phyloP scores from a whole-genome alignment of 2,329 filamentous ascomycete species.

The Atkinsonella hypoxylon region DNA sequence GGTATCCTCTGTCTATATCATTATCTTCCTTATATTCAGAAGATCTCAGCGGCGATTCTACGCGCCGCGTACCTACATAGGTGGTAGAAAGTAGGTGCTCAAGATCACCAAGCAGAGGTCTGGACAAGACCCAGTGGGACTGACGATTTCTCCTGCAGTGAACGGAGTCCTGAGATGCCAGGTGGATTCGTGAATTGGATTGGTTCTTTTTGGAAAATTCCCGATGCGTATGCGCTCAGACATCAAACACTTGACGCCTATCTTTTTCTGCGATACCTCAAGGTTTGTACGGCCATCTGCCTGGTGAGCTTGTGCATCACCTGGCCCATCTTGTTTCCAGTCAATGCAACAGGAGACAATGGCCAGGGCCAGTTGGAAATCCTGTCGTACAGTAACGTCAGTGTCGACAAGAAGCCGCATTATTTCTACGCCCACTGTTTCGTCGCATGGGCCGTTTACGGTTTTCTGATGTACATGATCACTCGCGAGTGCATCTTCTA shows the following conservation, averaged over 20 bases:
- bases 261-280: constrained; percentile 76
- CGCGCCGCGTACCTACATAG: constrained; percentile 39
- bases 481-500: constrained; percentile 87
- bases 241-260: constrained; percentile 85
- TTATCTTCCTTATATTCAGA: constrained; percentile 38
- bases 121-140: background rate
- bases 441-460: constrained; percentile 71
- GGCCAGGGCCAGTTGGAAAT: constrained; percentile 48
- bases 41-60: constrained; percentile 40
- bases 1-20: constrained; percentile 35
- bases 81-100: constrained; percentile 31
- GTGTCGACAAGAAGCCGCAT: constrained; percentile 43
- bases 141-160: constrained; percentile 20
- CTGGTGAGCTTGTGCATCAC: constrained; percentile 70
- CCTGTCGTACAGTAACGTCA: constrained; percentile 27
- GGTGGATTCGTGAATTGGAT: constrained; percentile 52
- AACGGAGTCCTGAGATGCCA: constrained; percentile 44
- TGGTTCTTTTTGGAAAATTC: constrained; percentile 45
- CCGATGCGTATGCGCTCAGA: constrained; percentile 69
- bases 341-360: constrained; percentile 72
- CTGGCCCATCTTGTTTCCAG: constrained; percentile 72
- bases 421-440: constrained; percentile 72
- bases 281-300: constrained; percentile 64
- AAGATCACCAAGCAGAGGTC: too few species aligned
- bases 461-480: constrained; percentile 81